These are phyloP conservation scores for Kuraishia hungarica DNA, from an alignment of 805 yeast genomes.

Conservation along the genomic window DNA sequence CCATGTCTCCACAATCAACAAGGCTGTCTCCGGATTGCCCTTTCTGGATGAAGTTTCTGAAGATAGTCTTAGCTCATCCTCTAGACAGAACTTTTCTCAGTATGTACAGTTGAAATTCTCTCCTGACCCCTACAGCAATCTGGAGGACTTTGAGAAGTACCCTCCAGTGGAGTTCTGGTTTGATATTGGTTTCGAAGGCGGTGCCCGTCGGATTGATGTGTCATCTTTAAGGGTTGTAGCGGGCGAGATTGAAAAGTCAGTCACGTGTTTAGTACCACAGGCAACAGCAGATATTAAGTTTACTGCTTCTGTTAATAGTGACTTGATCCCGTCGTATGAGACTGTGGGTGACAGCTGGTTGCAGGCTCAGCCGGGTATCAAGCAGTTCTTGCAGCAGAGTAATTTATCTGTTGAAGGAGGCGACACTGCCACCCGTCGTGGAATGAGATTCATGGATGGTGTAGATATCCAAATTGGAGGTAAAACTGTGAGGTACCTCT, in stretches of 20 bases:
- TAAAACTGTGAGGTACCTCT: conserved; percentile 10
- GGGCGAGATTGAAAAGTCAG: conserved; percentile 17
- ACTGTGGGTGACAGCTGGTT: conserved; percentile 21
- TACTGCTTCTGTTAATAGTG: conserved; percentile 10
- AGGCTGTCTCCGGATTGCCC: conserved; percentile 12
- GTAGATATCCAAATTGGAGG: neutral
- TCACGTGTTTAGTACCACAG: conserved; percentile 17
- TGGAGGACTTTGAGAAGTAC: conserved; percentile 12
- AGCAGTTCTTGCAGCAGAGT: conserved; percentile 21
- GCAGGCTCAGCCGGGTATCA: conserved; percentile 34
- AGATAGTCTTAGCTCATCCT: conserved; percentile 5
- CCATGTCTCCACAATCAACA: conserved; percentile 16
- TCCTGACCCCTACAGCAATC: conserved; percentile 21
- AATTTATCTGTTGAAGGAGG: neutral
- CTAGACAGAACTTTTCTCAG: conserved; percentile 13
- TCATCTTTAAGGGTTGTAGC: neutral
- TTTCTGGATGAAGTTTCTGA: conserved; percentile 14
- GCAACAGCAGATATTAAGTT: conserved; percentile 19
- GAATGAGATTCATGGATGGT: neutral
- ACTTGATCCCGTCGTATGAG: conserved; percentile 9
- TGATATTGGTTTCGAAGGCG: conserved; percentile 11
- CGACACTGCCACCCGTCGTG: neutral
- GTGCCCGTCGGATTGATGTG: neutral
- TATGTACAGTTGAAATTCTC: conserved; percentile 20
- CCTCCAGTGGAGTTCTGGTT: conserved; percentile 25